Base-by-base conservation (phyloP, 352 stramenopile species). In the Globisporangium irregulare region DNA sequence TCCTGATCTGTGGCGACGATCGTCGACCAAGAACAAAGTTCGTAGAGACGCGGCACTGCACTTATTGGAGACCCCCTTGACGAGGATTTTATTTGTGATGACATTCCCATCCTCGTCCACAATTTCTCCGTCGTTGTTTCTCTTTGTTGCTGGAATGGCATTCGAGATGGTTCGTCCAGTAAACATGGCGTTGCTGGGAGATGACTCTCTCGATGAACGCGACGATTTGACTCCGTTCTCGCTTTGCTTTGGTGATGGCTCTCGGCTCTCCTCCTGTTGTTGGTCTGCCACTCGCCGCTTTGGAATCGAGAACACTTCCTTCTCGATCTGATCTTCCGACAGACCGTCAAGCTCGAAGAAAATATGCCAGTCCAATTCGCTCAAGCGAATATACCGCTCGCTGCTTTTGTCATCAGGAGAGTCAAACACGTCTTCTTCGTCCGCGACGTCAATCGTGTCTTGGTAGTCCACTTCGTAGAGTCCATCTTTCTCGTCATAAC, bases 241-340 rank as follows among this genome's bases (percentile, higher is more conserved):
- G 25, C 10, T 57, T n/a, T 38, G 32, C 56, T 80, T 84, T 1
- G 75, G 72, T 7, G 78, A 86, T 9, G 78, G 69, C 10, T 86
- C 74, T 58, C 67, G 67, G 55, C 76, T 82, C 65, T 66, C 77
- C 71, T 29, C 7, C 25, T 50, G 9, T 29, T 61, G 55, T 3
- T 62, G 34, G 14, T 71, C 75, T 18, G 64, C 46, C 9, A 72
- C 66, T 15, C 81, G 81, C 25, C 77, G 79, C 62, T 94, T 95
- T 27, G 88, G 88, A 61, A 95, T 95, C 9, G 84, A 87, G 67
- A 95, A 95, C 38, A 95, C 78, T 7, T 70, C 65, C n/a, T 83
- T 73, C 10, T 72, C 73, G 15, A 82, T 78, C 57, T 91, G 76
- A 3, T 92, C 82, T 20, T 84, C 75, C 1, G 78, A 84, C 48